Evolutionary conservation across 164 flowering plant species (phyloP).

Genomic region (Chloranthus sessilifolius): DNA sequence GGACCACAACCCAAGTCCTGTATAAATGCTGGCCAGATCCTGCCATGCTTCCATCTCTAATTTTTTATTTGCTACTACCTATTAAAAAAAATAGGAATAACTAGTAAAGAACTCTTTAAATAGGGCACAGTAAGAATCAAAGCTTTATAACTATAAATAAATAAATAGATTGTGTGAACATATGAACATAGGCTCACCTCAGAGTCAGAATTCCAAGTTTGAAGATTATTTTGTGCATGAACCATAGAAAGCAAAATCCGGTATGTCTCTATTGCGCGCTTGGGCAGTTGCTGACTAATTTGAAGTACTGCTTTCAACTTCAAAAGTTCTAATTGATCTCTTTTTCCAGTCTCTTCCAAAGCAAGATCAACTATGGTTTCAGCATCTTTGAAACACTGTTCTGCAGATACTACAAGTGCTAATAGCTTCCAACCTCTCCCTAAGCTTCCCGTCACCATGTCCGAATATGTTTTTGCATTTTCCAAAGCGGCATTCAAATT

Average conservation of each 20-base stretch:
- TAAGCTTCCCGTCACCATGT: constrained; percentile 50
- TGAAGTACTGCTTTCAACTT: constrained; percentile 76
- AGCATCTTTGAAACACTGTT: constrained; percentile 70
- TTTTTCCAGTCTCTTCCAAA: constrained; percentile 60
- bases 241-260: constrained; percentile 61
- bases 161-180: not conserved
- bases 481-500: constrained; percentile 63
- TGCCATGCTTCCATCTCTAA: constrained; percentile 82
- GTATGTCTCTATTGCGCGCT: constrained; percentile 77
- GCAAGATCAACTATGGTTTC: constrained; percentile 76
- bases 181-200: constrained; percentile 35
- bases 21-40: constrained; percentile 68
- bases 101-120: not conserved
- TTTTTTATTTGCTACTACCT: constrained; percentile 34
- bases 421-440: constrained; percentile 70
- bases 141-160: not conserved
- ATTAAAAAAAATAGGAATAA: constrained; percentile 6
- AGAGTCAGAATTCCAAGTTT: constrained; percentile 19
- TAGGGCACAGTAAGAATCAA: not conserved
- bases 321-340: constrained; percentile 60
- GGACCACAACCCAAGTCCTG: constrained; percentile 45
- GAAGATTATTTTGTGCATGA: constrained; percentile 46
- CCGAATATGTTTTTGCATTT: constrained; percentile 41
- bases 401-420: constrained; percentile 69
- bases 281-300: constrained; percentile 77